phyloP scores from a whole-genome alignment of 352 stramenopile genomes.

The Peronospora destructor region DNA sequence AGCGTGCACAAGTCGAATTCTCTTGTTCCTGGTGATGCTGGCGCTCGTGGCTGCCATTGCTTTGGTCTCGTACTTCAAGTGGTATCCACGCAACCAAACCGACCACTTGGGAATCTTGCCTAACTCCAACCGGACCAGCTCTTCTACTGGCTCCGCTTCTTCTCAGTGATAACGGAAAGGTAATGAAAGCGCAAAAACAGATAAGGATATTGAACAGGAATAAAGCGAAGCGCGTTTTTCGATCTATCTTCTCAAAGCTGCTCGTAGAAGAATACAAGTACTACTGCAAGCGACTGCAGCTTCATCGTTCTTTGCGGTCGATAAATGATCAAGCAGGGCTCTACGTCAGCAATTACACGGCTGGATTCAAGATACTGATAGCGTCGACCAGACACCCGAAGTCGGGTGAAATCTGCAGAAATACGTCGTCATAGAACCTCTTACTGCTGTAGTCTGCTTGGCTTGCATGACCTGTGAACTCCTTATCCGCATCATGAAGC shows the following conservation, averaged over 20 bases:
- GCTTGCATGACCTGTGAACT: constrained; percentile 37
- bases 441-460: constrained; percentile 67
- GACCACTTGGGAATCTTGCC: constrained; percentile 56
- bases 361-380: neutral
- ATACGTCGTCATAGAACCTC: constrained; percentile 70
- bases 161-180: neutral
- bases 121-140: constrained; percentile 16
- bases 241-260: constrained; percentile 1
- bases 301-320: constrained; percentile 15
- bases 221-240: constrained; percentile 5
- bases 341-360: constrained; percentile 1
- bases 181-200: neutral
- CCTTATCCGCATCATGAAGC: constrained; percentile 42
- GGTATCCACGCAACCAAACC: constrained; percentile 68
- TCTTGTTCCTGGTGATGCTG: constrained; percentile 55
- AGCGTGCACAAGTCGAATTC: constrained; percentile 53
- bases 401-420: constrained; percentile 69
- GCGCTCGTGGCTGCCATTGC: constrained; percentile 45
- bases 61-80: constrained; percentile 71
- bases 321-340: constrained; percentile 20
- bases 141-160: constrained; percentile 10
- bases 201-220: constrained; percentile 8
- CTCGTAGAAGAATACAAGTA: constrained; percentile 17
- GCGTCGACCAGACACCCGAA: constrained; percentile 61
- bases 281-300: constrained; percentile 6